Conservation (phyloP, 352 stramenopile species). For the Phytopythium litorale region DNA sequence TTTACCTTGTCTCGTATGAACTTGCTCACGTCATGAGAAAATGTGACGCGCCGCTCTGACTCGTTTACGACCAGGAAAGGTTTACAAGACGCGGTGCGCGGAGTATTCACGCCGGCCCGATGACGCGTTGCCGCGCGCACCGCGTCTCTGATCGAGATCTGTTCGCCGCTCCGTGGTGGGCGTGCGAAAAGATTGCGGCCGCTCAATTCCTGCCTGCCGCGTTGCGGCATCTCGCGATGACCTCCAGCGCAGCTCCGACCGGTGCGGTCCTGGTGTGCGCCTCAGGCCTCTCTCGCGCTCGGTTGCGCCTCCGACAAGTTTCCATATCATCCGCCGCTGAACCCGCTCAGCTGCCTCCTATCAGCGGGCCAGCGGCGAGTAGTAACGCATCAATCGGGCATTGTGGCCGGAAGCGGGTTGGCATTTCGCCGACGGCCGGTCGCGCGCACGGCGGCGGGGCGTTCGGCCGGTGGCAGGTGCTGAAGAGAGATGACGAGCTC, state of each 20-base stretch:
- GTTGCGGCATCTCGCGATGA: not conserved
- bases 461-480: not conserved
- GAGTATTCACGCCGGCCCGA: not conserved
- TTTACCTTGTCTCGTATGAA: too few relatives aligned
- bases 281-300: not conserved
- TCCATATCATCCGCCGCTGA: conserved; percentile 1
- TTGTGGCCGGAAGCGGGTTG: not conserved
- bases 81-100: too few relatives aligned
- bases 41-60: too few relatives aligned
- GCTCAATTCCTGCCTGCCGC: not conserved
- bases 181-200: not conserved
- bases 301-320: not conserved
- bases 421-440: not conserved
- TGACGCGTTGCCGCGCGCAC: not conserved
- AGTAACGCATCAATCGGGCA: not conserved
- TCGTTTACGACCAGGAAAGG: too few relatives aligned
- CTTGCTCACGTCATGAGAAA: too few relatives aligned
- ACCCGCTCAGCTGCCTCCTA: not conserved
- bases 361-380: not conserved
- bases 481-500: not conserved
- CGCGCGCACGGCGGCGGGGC: not conserved
- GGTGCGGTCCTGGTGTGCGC: not conserved
- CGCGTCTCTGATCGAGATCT: not conserved
- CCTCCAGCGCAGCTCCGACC: not conserved
- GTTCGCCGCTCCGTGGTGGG: too few relatives aligned